Evolutionary conservation across 164 flowering plant species (phyloP), one percentile per base, ranked within the genome.

Genomic region (Akebia trifoliata): DNA sequence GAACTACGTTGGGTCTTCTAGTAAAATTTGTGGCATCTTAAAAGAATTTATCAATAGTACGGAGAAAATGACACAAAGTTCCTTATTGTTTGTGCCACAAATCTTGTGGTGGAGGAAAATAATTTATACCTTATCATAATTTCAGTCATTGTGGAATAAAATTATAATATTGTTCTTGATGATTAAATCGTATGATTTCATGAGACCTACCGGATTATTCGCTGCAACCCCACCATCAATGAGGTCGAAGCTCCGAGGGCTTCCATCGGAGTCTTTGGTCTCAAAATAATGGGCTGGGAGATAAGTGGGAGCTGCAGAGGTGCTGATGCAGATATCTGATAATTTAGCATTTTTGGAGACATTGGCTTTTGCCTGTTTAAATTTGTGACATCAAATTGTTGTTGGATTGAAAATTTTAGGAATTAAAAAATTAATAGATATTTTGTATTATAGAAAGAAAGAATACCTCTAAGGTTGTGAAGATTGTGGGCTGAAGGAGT

Each of bases 201-300:
- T n/a, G 9, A 43, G 21, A 25, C 58, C 38, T 63, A 75, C 76
- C 1, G 75, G 75, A 48, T 75, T 75, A 57, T 62, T 74, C 14
- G 69, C 75, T 1, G 71, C 70, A 15, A 74, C 57, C 6, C 71
- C 77, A 8, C 80, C 80, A 58, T 73, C 80, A n/a, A 76, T 37
- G 8, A 76, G 71, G 34, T 76, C 18, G 46, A 61, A 71, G 0
- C 35, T 29, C 2, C 47, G 37, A 0, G n/a, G 25, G 0, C 56
- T 61, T 12, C 77, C 75, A 2, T 32, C 6, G 2, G 39, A 15
- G 21, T 73, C 68, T 9, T 61, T 36, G 21, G 64, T 73, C 17
- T 55, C 47, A 18, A 55, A 55, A 36, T 39, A 55, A 40, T 55
- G 59, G 4, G 59, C 59, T 18, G 59, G 59, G 17, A 55, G 36